phyloP scores from a whole-genome alignment of 2,329 filamentous ascomycete genomes.

The Orbilia brochopaga region DNA sequence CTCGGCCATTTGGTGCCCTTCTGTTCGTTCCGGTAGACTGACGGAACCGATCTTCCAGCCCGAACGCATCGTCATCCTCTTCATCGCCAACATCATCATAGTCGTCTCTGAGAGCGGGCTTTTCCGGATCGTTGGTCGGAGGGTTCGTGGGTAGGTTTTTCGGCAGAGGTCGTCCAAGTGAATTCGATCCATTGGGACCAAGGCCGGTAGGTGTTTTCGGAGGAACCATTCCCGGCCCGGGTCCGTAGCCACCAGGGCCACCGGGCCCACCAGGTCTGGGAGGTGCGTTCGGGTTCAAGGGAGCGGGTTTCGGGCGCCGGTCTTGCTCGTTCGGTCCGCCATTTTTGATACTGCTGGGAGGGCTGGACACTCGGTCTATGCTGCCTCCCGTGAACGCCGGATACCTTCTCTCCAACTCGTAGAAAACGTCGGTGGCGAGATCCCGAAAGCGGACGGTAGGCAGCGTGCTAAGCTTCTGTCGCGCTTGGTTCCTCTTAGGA shows the following conservation, averaged over 20 bases:
- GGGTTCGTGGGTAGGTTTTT: conserved; percentile 89
- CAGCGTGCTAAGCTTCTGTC: conserved; percentile 89
- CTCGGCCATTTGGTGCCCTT: conserved; percentile 59
- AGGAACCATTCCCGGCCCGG: conserved; percentile 49
- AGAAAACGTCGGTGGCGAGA: conserved; percentile 93
- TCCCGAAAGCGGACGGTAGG: conserved; percentile 86
- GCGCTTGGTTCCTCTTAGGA: conserved; percentile 95
- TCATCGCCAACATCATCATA: conserved; percentile 73
- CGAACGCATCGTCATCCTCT: conserved; percentile 69
- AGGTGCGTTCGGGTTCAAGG: conserved; percentile 18
- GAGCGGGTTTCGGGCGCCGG: conserved; percentile 36
- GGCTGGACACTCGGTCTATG: conserved; percentile 72
- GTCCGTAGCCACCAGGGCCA: conserved; percentile 39
- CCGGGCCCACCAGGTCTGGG: conserved; percentile 49
- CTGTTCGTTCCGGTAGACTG: conserved; percentile 32
- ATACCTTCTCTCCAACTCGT: conserved; percentile 88
- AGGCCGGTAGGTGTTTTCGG: conserved; percentile 50
- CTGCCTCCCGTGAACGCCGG: conserved; percentile 77
- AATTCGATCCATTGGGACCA: conserved; percentile 33
- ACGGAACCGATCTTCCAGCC: conserved; percentile 61
- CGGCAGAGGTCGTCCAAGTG: conserved; percentile 70
- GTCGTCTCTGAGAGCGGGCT: conserved; percentile 96
- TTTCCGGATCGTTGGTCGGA: conserved; percentile 58
- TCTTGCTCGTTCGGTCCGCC: conserved; percentile 31
- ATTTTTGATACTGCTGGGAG: conserved; percentile 61